Percentiles rank a stretch among this genome's conserved stretches.
Conservation (phyloP, 108 stramenopile genomes). For the Pseudonitzschia multiseries region DNA sequence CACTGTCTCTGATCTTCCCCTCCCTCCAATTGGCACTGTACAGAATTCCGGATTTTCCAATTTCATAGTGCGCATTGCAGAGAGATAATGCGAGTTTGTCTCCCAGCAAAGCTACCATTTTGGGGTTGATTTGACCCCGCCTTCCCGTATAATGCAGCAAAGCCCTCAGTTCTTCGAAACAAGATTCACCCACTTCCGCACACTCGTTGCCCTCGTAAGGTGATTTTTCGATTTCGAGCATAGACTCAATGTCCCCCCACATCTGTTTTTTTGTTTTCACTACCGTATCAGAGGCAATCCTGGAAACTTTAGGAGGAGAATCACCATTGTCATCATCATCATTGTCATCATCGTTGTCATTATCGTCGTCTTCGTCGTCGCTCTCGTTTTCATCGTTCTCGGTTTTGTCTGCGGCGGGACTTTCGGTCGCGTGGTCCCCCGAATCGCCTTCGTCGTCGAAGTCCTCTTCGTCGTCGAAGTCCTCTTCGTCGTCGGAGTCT, state of each 20-base stretch:
- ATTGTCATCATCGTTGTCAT: neutral
- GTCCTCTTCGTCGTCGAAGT: neutral
- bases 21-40: conserved; percentile 35
- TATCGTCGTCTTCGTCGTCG: neutral
- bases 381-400: neutral
- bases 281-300: neutral
- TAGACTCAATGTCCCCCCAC: conserved; percentile 3
- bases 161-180: conserved; percentile 25
- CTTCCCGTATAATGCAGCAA: conserved; percentile 10
- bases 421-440: neutral
- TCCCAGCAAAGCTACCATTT: conserved; percentile 27
- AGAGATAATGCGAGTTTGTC: conserved; percentile 18
- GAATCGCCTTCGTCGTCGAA: neutral
- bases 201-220: conserved; percentile 34
- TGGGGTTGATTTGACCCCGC: conserved; percentile 7
- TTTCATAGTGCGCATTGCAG: conserved; percentile 23
- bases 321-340: neutral
- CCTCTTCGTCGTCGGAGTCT: too few relatives aligned
- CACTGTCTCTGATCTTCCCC: conserved; percentile 34
- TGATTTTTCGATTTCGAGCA: conserved; percentile 23
- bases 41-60: conserved; percentile 41
- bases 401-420: neutral
- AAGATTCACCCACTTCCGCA: conserved; percentile 30
- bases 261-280: neutral
- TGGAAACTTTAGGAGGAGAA: neutral